phyloP scores from a whole-genome alignment of 352 stramenopile genomes.

The Thalassiosira mediterranea region DNA sequence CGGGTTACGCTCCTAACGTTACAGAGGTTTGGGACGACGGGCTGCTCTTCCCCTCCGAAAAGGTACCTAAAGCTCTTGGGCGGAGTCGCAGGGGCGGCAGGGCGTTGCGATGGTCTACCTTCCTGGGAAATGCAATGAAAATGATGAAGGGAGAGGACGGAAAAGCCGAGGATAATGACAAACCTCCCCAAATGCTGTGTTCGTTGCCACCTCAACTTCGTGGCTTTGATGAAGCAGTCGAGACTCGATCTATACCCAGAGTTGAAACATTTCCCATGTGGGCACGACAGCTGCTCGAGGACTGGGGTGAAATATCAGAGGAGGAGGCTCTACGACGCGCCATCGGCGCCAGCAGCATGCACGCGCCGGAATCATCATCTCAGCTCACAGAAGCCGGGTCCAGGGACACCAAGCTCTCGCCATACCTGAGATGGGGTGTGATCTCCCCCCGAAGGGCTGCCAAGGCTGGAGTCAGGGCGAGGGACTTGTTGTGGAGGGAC shows the following conservation, averaged over 20 bases:
- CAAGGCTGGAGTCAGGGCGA: slow-evolving; percentile 17
- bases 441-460: slow-evolving; percentile 42
- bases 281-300: slow-evolving; percentile 18
- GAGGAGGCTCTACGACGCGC: slow-evolving; percentile 20
- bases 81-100: slow-evolving; percentile 29
- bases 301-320: slow-evolving; percentile 35
- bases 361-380: not conserved
- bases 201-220: slow-evolving; percentile 25
- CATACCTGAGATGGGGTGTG: slow-evolving; percentile 41
- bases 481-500: slow-evolving; percentile 46
- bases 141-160: not conserved
- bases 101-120: slow-evolving; percentile 41
- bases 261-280: slow-evolving; percentile 9
- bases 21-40: slow-evolving; percentile 21
- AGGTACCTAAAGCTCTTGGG: slow-evolving; percentile 31
- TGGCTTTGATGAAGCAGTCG: not conserved
- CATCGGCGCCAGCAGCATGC: not conserved
- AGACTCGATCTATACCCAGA: slow-evolving; percentile 5
- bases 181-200: too few relatives aligned
- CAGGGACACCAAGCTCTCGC: slow-evolving; percentile 37
- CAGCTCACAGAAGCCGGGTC: slow-evolving; percentile 27
- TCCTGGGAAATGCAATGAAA: slow-evolving; percentile 31
- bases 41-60: slow-evolving; percentile 15
- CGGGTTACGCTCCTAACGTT: slow-evolving; percentile 16
- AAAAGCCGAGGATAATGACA: not conserved